Evolutionary conservation across 192 early-diverging fungal genomes (phyloP).

Genomic region (Chytriomyces sp.): DNA sequence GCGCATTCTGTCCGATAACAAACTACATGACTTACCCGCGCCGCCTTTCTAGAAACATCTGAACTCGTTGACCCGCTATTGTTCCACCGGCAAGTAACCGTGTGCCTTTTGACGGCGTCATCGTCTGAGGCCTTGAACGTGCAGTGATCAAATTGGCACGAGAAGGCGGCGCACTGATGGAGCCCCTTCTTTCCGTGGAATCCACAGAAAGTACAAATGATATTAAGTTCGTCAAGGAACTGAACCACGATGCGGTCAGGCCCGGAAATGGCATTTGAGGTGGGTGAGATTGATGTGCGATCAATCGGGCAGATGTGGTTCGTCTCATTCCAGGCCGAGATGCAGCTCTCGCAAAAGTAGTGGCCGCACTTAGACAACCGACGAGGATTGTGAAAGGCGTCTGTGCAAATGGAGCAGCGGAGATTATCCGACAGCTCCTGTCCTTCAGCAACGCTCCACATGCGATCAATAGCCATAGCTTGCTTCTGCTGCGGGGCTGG

Average conservation of each 20-base stretch:
- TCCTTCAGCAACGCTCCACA: neutral
- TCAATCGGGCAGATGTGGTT: neutral
- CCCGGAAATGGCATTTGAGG: neutral
- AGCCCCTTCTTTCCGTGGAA: neutral
- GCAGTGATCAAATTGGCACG: neutral
- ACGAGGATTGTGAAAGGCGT: constrained; percentile 1
- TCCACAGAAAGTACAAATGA: constrained; percentile 2
- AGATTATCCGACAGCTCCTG: constrained; percentile 3
- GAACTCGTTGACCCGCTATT: neutral
- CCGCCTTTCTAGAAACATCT: neutral
- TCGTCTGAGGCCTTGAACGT: constrained; percentile 8
- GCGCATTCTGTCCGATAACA: neutral
- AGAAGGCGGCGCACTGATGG: constrained; percentile 1
- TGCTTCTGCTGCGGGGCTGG: neutral
- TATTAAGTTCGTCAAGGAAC: constrained; percentile 3
- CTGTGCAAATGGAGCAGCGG: constrained; percentile 15
- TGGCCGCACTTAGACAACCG: constrained; percentile 11
- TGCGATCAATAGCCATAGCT: neutral
- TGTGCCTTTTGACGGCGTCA: constrained; percentile 1
- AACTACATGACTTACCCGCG: neutral
- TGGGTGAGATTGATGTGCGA: constrained; percentile 2
- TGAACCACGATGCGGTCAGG: constrained; percentile 1
- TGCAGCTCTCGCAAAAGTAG: constrained; percentile 17
- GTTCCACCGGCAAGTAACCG: neutral
- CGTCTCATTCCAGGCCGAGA: neutral